phyloP scores from a whole-genome alignment of 1,139 yeast species.

The Suzukiozyma palmioleophila region DNA sequence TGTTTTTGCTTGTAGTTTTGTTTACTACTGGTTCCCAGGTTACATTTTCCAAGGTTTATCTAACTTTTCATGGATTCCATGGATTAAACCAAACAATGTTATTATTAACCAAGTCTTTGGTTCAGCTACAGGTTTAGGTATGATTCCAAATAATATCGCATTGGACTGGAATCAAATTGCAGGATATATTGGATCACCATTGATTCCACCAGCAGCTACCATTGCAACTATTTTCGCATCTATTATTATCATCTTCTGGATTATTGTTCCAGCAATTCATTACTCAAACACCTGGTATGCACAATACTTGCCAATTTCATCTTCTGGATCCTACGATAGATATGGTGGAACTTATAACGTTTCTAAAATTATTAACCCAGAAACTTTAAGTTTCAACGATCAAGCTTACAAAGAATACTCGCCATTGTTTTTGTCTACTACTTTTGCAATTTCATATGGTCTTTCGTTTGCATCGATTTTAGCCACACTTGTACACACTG shows the following conservation, averaged over 20 bases:
- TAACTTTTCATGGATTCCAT: slow-evolving; percentile 34
- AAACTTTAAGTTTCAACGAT: slow-evolving; percentile 36
- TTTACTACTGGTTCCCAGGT: slow-evolving; percentile 44
- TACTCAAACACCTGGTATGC: slow-evolving; percentile 42
- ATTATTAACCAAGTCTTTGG: slow-evolving; percentile 63
- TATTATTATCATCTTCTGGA: slow-evolving; percentile 40
- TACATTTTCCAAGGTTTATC: slow-evolving; percentile 34
- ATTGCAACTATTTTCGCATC: slow-evolving; percentile 47
- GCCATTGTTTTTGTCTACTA: slow-evolving; percentile 55
- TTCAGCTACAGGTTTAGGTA: slow-evolving; percentile 53
- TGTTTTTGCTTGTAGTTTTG: slow-evolving; percentile 24
- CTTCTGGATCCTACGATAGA: slow-evolving; percentile 37
- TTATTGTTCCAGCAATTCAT: slow-evolving; percentile 38
- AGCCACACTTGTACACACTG: slow-evolving; percentile 53
- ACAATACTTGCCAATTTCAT: slow-evolving; percentile 40
- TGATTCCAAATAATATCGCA: slow-evolving; percentile 46
- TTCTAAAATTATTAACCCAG: slow-evolving; percentile 35
- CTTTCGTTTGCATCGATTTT: slow-evolving; percentile 60
- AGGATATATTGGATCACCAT: slow-evolving; percentile 60
- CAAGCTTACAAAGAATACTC: slow-evolving; percentile 47
- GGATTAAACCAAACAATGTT: slow-evolving; percentile 42
- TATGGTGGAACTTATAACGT: slow-evolving; percentile 32
- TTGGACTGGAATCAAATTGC: slow-evolving; percentile 45
- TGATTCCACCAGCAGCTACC: slow-evolving; percentile 63
- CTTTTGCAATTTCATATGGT: slow-evolving; percentile 60